phyloP scores from a whole-genome alignment of 1,284 basidiomycete species.

The Ganoderma lucidum region DNA sequence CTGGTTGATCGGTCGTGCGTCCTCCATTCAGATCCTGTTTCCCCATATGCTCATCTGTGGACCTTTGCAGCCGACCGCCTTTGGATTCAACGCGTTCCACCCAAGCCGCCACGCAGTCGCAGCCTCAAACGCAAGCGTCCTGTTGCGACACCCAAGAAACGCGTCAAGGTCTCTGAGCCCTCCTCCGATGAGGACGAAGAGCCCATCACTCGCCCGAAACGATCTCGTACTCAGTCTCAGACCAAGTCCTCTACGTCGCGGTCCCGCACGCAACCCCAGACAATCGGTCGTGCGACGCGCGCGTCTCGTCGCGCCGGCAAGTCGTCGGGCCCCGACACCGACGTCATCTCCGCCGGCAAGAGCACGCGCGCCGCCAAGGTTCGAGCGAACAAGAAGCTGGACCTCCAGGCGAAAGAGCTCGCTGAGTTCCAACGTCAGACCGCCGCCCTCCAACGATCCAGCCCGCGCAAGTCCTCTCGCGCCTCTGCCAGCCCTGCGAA shows the following conservation, averaged over 20 bases:
- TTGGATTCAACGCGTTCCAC: constrained; percentile 83
- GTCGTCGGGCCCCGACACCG: constrained; percentile 35
- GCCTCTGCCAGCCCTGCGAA: constrained; percentile 31
- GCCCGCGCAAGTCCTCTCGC: constrained; percentile 28
- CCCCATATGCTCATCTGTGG: constrained; percentile 4
- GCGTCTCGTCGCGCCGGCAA: constrained; percentile 38
- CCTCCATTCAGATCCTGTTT: constrained; percentile 1
- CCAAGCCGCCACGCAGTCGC: constrained; percentile 54
- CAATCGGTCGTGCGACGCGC: constrained; percentile 32
- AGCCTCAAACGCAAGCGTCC: constrained; percentile 65
- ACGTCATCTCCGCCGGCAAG: constrained; percentile 41
- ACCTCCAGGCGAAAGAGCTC: constrained; percentile 72
- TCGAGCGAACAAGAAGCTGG: constrained; percentile 73
- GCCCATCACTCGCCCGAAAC: constrained; percentile 37
- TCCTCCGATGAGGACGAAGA: constrained; percentile 32
- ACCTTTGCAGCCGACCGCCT: constrained; percentile 70
- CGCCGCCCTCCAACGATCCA: constrained; percentile 31
- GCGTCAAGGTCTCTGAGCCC: constrained; percentile 22
- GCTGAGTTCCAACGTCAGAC: constrained; percentile 66
- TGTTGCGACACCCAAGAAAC: constrained; percentile 30
- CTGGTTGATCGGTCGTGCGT: constrained; percentile 85
- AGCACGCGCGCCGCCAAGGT: constrained; percentile 69
- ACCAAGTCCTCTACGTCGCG: constrained; percentile 3
- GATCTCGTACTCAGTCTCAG: constrained; percentile 33
- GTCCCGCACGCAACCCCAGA: constrained; percentile 8